phyloP scores from a whole-genome alignment of 179 eudicot species.

The Silene coronaria region DNA sequence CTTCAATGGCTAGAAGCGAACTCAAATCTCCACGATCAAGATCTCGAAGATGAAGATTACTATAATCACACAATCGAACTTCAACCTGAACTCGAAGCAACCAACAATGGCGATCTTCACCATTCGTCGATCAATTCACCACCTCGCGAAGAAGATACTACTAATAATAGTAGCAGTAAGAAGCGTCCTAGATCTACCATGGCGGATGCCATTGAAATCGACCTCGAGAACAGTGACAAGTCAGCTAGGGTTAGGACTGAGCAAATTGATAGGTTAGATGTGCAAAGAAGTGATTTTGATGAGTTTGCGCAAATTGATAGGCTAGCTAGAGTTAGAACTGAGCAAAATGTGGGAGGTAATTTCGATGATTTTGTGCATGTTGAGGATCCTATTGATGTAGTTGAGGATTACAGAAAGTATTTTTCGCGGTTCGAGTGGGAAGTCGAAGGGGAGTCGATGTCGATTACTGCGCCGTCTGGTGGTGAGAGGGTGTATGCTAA shows the following conservation, averaged over 20 bases:
- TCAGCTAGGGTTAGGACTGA: conserved; percentile 18
- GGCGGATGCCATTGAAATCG: conserved; percentile 3
- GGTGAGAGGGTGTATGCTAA: conserved; percentile 82
- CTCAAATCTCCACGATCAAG: conserved; percentile 24
- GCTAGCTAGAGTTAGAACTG: conserved; percentile 19
- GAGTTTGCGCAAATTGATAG: not conserved
- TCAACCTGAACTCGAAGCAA: conserved; percentile 20
- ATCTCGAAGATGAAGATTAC: conserved; percentile 24
- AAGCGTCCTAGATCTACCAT: conserved; percentile 32
- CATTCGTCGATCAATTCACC: conserved; percentile 14
- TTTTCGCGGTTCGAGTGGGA: conserved; percentile 62
- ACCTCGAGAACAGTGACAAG: not conserved
- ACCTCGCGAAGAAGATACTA: not conserved
- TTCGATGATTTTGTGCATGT: conserved; percentile 3
- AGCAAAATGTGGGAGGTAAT: conserved; percentile 4
- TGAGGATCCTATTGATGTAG: conserved; percentile 16
- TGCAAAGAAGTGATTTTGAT: not conserved
- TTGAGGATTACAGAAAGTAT: conserved; percentile 27
- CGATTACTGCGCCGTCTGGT: conserved; percentile 64
- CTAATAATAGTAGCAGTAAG: conserved; percentile 20
- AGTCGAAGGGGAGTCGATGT: conserved; percentile 73
- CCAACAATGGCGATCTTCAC: not conserved
- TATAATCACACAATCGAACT: conserved; percentile 25
- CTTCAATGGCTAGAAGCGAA: conserved; percentile 85
- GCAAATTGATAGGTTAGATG: not conserved